Evolutionary conservation across 140 eudicot species (phyloP).

Genomic region (Erigeron philadelphicus): DNA sequence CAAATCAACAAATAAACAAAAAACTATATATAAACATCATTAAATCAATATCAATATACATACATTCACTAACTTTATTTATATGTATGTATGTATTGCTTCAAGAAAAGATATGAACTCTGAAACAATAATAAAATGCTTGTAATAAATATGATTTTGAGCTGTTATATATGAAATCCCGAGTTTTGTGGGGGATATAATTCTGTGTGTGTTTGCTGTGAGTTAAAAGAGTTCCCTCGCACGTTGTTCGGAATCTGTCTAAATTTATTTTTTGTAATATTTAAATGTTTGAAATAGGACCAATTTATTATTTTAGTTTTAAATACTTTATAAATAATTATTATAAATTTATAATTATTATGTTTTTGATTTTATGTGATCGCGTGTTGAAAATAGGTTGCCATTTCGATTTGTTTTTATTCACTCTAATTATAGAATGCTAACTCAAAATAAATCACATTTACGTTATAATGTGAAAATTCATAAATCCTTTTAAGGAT

Average conservation of each 20-base stretch:
- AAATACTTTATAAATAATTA: background rate
- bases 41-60: no score
- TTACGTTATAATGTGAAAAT: no score
- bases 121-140: background rate
- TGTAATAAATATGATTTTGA: background rate
- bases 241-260: slow-evolving; percentile 21
- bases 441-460: no score
- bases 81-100: no score
- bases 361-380: no score
- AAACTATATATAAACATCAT: background rate
- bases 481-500: no score
- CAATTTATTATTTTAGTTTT: background rate
- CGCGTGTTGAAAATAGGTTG: no score
- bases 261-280: background rate
- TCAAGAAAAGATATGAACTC: background rate
- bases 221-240: slow-evolving; percentile 8
- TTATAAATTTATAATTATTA: no score
- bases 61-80: no score
- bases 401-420: no score
- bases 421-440: no score
- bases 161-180: slow-evolving; percentile 19
- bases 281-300: background rate
- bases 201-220: slow-evolving; percentile 9
- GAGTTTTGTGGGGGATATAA: background rate
- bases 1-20: slow-evolving; percentile 10